Evolutionary conservation across 768 basidiomycete genomes (phyloP), one percentile per base, ranked within the genome.

Genomic region (Steccherinum ochraceum): DNA sequence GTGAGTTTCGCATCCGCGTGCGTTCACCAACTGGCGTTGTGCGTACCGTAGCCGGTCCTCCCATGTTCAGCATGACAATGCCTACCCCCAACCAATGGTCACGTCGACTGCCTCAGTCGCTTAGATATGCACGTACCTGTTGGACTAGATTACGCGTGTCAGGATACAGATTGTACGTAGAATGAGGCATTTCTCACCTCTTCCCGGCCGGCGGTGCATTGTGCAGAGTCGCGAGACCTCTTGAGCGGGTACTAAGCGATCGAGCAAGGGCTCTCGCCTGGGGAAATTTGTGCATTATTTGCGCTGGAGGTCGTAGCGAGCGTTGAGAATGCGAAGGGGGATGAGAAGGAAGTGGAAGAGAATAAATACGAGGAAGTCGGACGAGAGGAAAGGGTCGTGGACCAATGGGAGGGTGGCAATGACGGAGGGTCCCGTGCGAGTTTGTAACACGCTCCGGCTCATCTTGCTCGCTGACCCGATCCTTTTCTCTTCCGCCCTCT

Each of bases 31-130:
- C 49, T 41, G 40, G 42, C 45, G 19, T 20, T 48, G 27, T 30
- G 71, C 81, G 59, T 62, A 93, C 92, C 51, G 92, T 94, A 46
- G 89, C 80, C 20, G 95, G 96, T 1, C 96, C 96, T 41, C 96
- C 96, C 96, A 99, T 99, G 69, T 98, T 99, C 72, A 99, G 74
- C 88, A 99, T 89, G 40, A 99, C 93, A 55, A 98, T 79, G 30
- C 89, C 95, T 82, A 35, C 16, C 5, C 13, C 16, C 24, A 27
- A 2, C 4, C 45, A 16, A 20, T 21, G 13, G 13, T 58, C 18
- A 56, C 48, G 27, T 24, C n/a, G 3, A 24, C 16, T 3, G 4
- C 23, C 12, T 13, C 20, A 4, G 41, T 3, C 24, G 4, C 46
- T 19, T 35, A 26, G 19, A 47, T 39, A 35, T 24, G 11, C 40